Conservation (phyloP, 495 filamentous ascomycete species). For the Penicillium tannophilum region DNA sequence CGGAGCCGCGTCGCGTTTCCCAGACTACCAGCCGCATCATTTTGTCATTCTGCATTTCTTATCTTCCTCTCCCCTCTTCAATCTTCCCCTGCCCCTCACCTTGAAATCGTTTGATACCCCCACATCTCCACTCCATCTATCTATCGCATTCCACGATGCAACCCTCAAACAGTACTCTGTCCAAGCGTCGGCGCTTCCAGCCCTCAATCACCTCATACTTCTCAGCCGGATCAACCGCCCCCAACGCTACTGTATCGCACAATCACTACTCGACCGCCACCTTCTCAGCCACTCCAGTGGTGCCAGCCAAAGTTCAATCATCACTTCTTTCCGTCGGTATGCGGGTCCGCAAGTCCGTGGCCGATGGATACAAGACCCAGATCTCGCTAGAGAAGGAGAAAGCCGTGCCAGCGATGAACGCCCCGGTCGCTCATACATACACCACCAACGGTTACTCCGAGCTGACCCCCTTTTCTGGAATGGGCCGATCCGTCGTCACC, state of each 20-base stretch:
- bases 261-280: slow-evolving; percentile 47
- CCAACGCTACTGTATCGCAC: slow-evolving; percentile 34
- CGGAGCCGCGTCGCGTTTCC: slow-evolving; percentile 18
- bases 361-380: slow-evolving; percentile 85
- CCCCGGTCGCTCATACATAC: slow-evolving; percentile 19
- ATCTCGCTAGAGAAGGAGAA: slow-evolving; percentile 30
- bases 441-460: slow-evolving; percentile 45
- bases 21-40: slow-evolving; percentile 14
- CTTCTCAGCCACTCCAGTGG: slow-evolving; percentile 45
- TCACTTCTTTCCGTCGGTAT: slow-evolving; percentile 86
- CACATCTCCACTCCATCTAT: slow-evolving; percentile 3
- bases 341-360: slow-evolving; percentile 87
- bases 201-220: slow-evolving; percentile 51
- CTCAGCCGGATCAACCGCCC: slow-evolving; percentile 17
- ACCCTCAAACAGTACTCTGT: slow-evolving; percentile 26
- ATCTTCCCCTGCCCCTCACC: slow-evolving; percentile 13
- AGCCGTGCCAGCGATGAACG: slow-evolving; percentile 23
- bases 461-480: slow-evolving; percentile 75
- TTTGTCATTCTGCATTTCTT: slow-evolving; percentile 21
- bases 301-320: slow-evolving; percentile 68
- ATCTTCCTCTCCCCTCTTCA: slow-evolving; percentile 13
- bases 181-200: slow-evolving; percentile 52
- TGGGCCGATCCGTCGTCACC: slow-evolving; percentile 54
- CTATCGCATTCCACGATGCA: slow-evolving; percentile 15
- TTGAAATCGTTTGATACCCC: background rate